These are phyloP conservation scores for Cladosporium sphaerospermum DNA, from an alignment of 2,329 filamentous ascomycete genomes.

Conservation along the genomic window DNA sequence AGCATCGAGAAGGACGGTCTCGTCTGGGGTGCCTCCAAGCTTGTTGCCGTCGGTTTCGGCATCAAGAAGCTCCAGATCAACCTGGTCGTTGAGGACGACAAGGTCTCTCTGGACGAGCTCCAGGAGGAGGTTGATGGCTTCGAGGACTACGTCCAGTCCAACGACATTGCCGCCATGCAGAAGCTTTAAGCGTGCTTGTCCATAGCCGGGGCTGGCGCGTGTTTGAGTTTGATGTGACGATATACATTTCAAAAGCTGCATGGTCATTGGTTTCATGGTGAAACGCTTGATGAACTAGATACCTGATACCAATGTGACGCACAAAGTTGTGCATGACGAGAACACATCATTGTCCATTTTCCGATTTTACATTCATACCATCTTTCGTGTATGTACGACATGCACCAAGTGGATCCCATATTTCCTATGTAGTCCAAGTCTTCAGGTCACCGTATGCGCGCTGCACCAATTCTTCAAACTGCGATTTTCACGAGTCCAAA, in stretches of 20 bases:
- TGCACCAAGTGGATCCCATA: too few relatives aligned
- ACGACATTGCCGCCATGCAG: constrained; percentile 85
- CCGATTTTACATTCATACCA: not conserved
- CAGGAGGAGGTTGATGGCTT: constrained; percentile 78
- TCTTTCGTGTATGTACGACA: not conserved
- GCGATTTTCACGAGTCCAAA: too few relatives aligned
- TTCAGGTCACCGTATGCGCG: too few relatives aligned
- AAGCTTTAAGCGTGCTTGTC: constrained; percentile 61
- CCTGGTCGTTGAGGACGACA: constrained; percentile 95
- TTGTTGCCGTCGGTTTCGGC: constrained; percentile 88
- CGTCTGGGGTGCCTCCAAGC: constrained; percentile 87
- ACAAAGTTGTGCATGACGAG: constrained; percentile 7
- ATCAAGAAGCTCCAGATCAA: constrained; percentile 99
- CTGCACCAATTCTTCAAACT: too few relatives aligned
- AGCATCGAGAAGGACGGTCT: constrained; percentile 87
- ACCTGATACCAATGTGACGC: constrained; percentile 11
- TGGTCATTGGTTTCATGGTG: constrained; percentile 12
- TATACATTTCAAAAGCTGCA: constrained; percentile 4
- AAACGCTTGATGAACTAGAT: constrained; percentile 12
- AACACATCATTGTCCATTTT: not conserved
- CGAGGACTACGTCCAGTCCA: constrained; percentile 95
- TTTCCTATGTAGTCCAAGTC: too few relatives aligned
- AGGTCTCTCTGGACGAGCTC: constrained; percentile 81
- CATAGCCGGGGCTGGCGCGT: constrained; percentile 6
- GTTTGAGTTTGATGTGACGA: not conserved